Evolutionary conservation across 176 grass and related monocot species (phyloP).

Genomic region (Olyra latifolia): DNA sequence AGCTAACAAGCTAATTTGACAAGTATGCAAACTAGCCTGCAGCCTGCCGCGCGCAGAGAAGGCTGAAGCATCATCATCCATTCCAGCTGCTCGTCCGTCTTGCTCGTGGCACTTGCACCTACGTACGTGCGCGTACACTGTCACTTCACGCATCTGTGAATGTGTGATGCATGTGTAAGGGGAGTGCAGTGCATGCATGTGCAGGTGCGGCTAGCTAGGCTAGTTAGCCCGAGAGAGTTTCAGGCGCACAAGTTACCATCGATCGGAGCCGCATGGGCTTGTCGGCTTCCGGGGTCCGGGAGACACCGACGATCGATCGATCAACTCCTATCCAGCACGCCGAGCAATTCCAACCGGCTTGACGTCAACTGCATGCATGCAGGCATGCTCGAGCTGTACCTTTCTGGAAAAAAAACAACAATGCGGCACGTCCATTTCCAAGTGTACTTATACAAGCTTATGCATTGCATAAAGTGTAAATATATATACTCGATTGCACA

Average conservation of each 20-base stretch:
- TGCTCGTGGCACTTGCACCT: not conserved
- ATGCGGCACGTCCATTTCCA: not conserved
- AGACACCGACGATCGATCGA: not conserved
- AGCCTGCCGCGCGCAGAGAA: not conserved
- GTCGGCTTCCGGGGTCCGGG: conserved; percentile 45
- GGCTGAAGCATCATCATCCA: not conserved
- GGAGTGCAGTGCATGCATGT: not conserved
- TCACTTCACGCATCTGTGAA: not conserved
- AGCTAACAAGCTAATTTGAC: not conserved
- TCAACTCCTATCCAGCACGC: not conserved
- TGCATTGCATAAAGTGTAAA: not conserved
- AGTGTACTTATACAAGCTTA: not conserved
- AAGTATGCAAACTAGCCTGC: not conserved
- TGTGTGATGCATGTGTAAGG: not conserved
- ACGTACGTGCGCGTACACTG: not conserved
- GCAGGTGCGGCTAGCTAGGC: not conserved
- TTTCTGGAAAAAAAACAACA: not conserved
- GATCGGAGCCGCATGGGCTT: not conserved
- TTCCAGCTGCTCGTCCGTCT: no score
- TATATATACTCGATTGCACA: not conserved
- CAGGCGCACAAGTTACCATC: conserved; percentile 18
- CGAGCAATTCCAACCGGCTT: conserved; percentile 22
- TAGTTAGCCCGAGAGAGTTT: not conserved
- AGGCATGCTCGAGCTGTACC: not conserved
- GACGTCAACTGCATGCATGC: conserved; percentile 28